phyloP scores from a whole-genome alignment of 805 yeast species.

The Torulaspora delbrueckii region DNA sequence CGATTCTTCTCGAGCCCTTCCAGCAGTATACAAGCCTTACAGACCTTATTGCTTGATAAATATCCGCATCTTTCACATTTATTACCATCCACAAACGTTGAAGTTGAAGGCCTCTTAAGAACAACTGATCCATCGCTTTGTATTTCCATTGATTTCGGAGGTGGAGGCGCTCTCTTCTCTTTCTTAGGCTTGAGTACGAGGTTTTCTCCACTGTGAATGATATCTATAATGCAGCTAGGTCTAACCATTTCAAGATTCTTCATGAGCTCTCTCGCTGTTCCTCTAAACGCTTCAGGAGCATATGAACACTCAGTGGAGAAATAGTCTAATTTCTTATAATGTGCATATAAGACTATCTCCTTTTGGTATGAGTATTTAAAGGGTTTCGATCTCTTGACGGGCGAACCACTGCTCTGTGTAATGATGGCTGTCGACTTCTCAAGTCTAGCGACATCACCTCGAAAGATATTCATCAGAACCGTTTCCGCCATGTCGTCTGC shows the following conservation, averaged over 20 bases:
- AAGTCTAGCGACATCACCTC: conserved; percentile 94
- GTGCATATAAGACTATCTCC: conserved; percentile 96
- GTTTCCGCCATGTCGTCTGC: conserved; percentile 99
- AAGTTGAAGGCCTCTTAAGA: conserved; percentile 25
- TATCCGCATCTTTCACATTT: conserved; percentile 89
- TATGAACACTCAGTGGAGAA: conserved; percentile 96
- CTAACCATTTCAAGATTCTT: conserved; percentile 85
- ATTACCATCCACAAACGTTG: conserved; percentile 54
- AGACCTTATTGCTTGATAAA: conserved; percentile 76
- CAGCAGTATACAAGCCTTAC: conserved; percentile 87
- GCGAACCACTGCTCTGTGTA: conserved; percentile 79
- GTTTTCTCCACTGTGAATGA: conserved; percentile 89
- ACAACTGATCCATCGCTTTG: conserved; percentile 60
- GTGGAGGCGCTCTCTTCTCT: conserved; percentile 35
- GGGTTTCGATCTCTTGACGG: conserved; percentile 91
- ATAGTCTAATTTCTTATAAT: conserved; percentile 89
- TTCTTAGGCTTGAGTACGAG: conserved; percentile 60
- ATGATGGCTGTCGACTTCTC: conserved; percentile 84
- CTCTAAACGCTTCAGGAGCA: conserved; percentile 98
- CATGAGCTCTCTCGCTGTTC: conserved; percentile 90
- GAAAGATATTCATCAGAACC: conserved; percentile 82
- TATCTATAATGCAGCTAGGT: conserved; percentile 90
- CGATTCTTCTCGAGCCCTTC: conserved; percentile 78
- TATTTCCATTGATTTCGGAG: conserved; percentile 43
- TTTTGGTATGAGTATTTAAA: conserved; percentile 94